Evolutionary conservation across 2,329 filamentous ascomycete genomes (phyloP).

Genomic region (Venturia aucupariae): DNA sequence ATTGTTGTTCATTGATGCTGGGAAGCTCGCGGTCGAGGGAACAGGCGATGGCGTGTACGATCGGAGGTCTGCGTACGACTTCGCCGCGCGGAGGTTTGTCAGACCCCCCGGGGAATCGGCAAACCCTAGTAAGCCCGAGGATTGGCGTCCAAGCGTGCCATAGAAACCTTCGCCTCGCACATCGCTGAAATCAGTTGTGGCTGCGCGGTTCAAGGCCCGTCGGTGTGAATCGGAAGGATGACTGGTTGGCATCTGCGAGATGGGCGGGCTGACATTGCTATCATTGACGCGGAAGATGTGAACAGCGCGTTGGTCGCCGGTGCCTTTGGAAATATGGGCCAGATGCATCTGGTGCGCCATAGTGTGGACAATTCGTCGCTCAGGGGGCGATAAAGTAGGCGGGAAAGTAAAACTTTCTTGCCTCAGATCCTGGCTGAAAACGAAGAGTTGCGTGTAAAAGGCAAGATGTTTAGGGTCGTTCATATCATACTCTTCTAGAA

Average conservation of each 20-base stretch:
- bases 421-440: conserved; percentile 73
- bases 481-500: conserved; percentile 63
- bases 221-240: conserved; percentile 68
- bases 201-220: conserved; percentile 79
- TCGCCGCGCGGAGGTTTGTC: conserved; percentile 79
- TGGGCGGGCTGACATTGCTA: conserved; percentile 50
- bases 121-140: conserved; percentile 66
- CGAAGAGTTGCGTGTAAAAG: conserved; percentile 80
- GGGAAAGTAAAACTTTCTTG: conserved; percentile 81
- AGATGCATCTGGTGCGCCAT: conserved; percentile 92
- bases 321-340: conserved; percentile 81
- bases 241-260: conserved; percentile 52
- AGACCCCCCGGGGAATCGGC: conserved; percentile 65
- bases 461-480: conserved; percentile 82
- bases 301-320: conserved; percentile 78
- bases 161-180: conserved; percentile 67
- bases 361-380: conserved; percentile 86
- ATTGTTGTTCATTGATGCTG: conserved; percentile 55
- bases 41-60: conserved; percentile 93
- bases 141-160: conserved; percentile 68
- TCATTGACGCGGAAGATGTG: conserved; percentile 66
- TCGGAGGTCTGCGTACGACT: conserved; percentile 91
- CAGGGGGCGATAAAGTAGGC: conserved; percentile 65
- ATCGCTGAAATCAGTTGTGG: conserved; percentile 94
- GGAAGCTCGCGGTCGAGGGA: conserved; percentile 80